Evolutionary conservation across 305 asterid species (phyloP).

Genomic region (Ruellia speciosa): DNA sequence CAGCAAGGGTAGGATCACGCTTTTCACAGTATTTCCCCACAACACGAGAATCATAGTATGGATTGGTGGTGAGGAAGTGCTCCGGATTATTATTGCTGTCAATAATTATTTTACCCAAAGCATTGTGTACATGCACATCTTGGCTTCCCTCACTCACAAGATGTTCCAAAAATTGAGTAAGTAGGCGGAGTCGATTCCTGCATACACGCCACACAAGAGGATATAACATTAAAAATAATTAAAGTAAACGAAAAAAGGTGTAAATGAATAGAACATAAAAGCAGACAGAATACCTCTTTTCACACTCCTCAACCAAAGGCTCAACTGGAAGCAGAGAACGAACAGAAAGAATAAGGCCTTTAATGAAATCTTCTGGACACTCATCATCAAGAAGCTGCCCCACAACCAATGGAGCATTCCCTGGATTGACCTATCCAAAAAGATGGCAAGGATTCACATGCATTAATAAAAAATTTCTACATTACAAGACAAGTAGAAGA

Average conservation of each 20-base stretch:
- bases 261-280: not conserved
- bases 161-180: conserved; percentile 97
- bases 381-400: conserved; percentile 98
- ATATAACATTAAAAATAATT: not conserved
- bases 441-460: conserved; percentile 23
- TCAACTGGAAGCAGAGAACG: conserved; percentile 99
- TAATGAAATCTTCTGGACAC: conserved; percentile 97
- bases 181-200: conserved; percentile 98
- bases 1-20: conserved; percentile 99
- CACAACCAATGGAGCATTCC: conserved; percentile 97
- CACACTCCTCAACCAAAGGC: conserved; percentile 98
- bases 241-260: conserved; percentile 16
- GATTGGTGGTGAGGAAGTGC: conserved; percentile 98
- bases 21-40: conserved; percentile 99
- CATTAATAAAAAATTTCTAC: conserved; percentile 10
- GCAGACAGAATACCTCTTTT: conserved; percentile 56
- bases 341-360: conserved; percentile 91
- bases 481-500: not conserved
- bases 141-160: conserved; percentile 99
- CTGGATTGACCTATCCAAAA: conserved; percentile 79
- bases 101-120: conserved; percentile 93
- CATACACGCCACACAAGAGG: conserved; percentile 20
- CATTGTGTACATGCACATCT: conserved; percentile 98
- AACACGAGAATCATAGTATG: conserved; percentile 92
- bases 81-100: conserved; percentile 98